Evolutionary conservation across 73 alveolate genomes (phyloP).

Genomic region (Uronychia binucleata): DNA sequence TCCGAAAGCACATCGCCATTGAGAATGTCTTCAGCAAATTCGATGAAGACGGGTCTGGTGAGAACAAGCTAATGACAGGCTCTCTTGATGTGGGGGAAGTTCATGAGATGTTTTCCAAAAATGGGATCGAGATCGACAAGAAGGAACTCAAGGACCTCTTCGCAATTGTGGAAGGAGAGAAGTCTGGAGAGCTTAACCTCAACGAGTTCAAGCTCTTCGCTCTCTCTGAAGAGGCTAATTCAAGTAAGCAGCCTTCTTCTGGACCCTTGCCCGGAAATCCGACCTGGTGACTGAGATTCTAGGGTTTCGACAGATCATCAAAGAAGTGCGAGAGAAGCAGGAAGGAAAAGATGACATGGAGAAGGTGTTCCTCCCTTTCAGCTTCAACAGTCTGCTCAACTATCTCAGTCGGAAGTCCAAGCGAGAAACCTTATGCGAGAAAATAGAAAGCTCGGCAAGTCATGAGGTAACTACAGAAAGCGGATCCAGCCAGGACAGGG

Average conservation of each 20-base stretch:
- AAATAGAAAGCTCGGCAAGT: conserved; percentile 9
- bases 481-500: conserved; percentile 2
- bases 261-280: no score
- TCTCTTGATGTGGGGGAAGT: conserved; percentile 46
- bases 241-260: background rate
- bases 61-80: conserved; percentile 6
- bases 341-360: conserved; percentile 24
- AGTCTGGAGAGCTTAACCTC: conserved; percentile 31
- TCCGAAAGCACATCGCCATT: conserved; percentile 29
- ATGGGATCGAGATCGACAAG: conserved; percentile 26
- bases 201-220: conserved; percentile 19
- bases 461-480: background rate
- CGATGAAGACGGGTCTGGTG: conserved; percentile 46
- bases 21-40: conserved; percentile 40
- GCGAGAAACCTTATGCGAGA: conserved; percentile 13
- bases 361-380: conserved; percentile 37
- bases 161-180: conserved; percentile 29
- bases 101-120: conserved; percentile 32
- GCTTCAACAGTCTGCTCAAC: conserved; percentile 24
- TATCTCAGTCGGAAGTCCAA: conserved; percentile 17
- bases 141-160: conserved; percentile 21
- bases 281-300: no score
- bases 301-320: conserved; percentile 30
- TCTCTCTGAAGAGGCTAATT: conserved; percentile 28
- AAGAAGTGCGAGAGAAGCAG: conserved; percentile 21